Conservation (phyloP, 2,329 filamentous ascomycete genomes). For the Colletotrichum musae region DNA sequence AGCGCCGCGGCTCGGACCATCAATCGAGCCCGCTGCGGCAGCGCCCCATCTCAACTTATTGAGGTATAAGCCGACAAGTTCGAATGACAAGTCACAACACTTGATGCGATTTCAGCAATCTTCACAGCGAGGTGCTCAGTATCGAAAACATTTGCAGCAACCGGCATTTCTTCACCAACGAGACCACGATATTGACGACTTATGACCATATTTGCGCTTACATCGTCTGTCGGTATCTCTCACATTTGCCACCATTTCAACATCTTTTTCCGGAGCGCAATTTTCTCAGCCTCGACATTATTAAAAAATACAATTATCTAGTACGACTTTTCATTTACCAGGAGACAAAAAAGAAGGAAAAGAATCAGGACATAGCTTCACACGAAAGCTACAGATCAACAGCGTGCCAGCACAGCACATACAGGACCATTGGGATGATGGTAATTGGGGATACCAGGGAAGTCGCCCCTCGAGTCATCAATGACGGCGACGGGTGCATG, state of each 20-base stretch:
- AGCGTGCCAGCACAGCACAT: neutral
- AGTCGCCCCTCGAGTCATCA: neutral
- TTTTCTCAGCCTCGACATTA: neutral
- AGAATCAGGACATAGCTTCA: slow-evolving; percentile 18
- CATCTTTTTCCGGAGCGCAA: neutral
- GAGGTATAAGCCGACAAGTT: slow-evolving; percentile 12
- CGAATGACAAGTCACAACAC: neutral
- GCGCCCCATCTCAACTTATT: slow-evolving; percentile 55
- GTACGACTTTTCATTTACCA: neutral
- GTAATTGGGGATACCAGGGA: neutral
- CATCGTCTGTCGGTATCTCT: slow-evolving; percentile 12
- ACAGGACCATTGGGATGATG: slow-evolving; percentile 1
- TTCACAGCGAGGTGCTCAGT: neutral
- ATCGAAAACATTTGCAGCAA: slow-evolving; percentile 13
- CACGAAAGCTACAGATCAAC: slow-evolving; percentile 14
- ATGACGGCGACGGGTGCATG: neutral
- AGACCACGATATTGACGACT: slow-evolving; percentile 10
- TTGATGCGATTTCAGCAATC: neutral
- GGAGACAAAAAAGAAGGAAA: neutral
- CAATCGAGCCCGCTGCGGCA: slow-evolving; percentile 55
- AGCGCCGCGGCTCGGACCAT: slow-evolving; percentile 58
- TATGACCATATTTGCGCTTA: slow-evolving; percentile 8
- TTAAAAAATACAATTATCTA: slow-evolving; percentile 8
- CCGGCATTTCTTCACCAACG: neutral
- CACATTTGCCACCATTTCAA: neutral